phyloP scores from a whole-genome alignment of 2,329 filamentous ascomycete species.

The Ophiostoma tasmaniense region DNA sequence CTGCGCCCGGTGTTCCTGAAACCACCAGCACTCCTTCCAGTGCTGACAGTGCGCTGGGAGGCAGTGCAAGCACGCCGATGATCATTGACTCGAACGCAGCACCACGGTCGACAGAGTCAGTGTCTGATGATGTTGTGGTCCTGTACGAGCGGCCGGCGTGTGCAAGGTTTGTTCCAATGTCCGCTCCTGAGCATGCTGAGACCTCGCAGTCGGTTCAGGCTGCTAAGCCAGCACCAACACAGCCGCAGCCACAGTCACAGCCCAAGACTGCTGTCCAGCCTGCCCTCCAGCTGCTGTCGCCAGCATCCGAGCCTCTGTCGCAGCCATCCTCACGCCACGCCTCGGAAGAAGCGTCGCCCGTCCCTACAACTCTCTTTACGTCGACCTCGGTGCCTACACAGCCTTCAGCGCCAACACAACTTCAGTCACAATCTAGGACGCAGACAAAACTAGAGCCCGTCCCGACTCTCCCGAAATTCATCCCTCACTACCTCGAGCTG shows the following conservation, averaged over 20 bases:
- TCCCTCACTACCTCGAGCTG: constrained; percentile 18
- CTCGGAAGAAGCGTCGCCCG: neutral
- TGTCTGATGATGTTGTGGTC: constrained; percentile 4
- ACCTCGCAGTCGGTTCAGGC: neutral
- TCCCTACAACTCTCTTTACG: neutral
- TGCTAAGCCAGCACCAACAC: neutral
- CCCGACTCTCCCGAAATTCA: neutral
- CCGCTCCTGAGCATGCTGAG: neutral
- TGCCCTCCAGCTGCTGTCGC: neutral
- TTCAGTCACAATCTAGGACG: no score
- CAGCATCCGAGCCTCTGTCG: constrained; percentile 2
- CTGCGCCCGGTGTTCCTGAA: neutral
- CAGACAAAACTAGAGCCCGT: neutral
- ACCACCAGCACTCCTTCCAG: neutral
- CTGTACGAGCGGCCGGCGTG: constrained; percentile 6
- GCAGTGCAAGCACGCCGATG: neutral
- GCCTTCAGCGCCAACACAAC: neutral
- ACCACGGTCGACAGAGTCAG: no score
- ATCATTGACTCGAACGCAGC: neutral
- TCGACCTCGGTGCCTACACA: neutral
- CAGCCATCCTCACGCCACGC: constrained; percentile 1
- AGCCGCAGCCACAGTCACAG: neutral
- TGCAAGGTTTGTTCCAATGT: constrained; percentile 5
- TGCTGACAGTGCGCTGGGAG: neutral
- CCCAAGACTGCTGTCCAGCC: neutral